Conservation (phyloP, 148 eudicot genomes). For the Cornus controversa region DNA sequence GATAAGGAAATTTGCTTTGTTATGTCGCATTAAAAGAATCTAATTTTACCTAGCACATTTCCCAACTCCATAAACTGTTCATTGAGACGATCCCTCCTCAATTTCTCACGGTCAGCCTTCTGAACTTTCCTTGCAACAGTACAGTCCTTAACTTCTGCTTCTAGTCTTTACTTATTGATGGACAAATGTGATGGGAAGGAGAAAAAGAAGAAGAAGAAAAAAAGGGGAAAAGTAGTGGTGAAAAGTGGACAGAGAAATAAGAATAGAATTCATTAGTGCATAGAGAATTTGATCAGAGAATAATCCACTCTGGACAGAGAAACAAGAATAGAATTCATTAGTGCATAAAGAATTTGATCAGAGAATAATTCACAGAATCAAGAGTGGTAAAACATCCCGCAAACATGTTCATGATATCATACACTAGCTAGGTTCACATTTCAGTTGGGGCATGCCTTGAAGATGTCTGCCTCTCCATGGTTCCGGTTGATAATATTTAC, state of each 20-base stretch:
- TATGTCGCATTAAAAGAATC: neutral
- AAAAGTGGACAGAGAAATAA: neutral
- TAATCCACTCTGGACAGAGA: neutral
- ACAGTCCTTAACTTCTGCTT: slow-evolving; percentile 37
- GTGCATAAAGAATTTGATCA: neutral
- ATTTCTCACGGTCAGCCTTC: slow-evolving; percentile 88
- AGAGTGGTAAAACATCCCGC: neutral
- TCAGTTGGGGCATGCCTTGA: neutral
- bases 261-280: neutral
- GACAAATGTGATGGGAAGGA: neutral
- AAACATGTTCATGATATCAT: neutral
- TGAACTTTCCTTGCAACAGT: slow-evolving; percentile 54
- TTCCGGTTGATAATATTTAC: neutral
- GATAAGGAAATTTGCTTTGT: neutral
- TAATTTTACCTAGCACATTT: slow-evolving; percentile 55
- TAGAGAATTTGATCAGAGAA: neutral
- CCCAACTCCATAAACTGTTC: slow-evolving; percentile 83
- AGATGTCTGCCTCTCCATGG: neutral
- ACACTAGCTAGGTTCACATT: neutral
- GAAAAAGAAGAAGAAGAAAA: neutral
- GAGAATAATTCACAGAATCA: neutral
- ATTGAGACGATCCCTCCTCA: slow-evolving; percentile 81
- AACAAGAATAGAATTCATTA: no score
- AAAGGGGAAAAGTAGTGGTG: no score
- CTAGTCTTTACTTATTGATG: slow-evolving; percentile 30